phyloP scores from a whole-genome alignment of 768 basidiomycete genomes.

The Serendipita sp. region DNA sequence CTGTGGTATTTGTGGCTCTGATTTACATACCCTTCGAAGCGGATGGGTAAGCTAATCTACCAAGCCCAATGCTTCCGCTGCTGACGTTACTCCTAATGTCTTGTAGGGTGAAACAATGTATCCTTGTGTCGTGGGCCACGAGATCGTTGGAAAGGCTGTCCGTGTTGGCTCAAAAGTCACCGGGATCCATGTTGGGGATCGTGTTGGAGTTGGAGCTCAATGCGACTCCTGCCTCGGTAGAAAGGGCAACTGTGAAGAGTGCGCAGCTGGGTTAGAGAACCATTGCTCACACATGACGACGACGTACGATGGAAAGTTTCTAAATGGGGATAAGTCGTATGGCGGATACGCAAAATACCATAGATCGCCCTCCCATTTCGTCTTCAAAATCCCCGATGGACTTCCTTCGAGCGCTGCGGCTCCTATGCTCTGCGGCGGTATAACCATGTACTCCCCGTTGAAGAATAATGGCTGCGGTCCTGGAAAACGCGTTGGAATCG shows the following conservation, averaged over 20 bases:
- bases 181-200: conserved; percentile 39
- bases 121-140: conserved; percentile 25
- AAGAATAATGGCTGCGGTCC: conserved; percentile 36
- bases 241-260: conserved; percentile 23
- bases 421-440: conserved; percentile 47
- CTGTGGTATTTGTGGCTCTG: conserved; percentile 36
- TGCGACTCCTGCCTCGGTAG: conserved; percentile 31
- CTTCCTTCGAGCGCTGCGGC: conserved; percentile 38
- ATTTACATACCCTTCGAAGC: conserved; percentile 30
- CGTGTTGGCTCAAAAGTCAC: conserved; percentile 38
- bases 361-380: conserved; percentile 28
- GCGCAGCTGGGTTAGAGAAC: conserved; percentile 37
- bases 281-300: conserved; percentile 32
- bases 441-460: conserved; percentile 49
- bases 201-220: conserved; percentile 36
- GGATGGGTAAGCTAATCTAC: conserved; percentile 23
- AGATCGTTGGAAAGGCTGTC: conserved; percentile 38
- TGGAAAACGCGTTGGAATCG: conserved; percentile 47
- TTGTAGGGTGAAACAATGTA: not conserved
- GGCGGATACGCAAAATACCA: conserved; percentile 26
- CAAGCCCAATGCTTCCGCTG: no score
- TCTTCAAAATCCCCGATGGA: conserved; percentile 40
- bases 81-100: no score
- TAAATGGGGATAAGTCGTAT: conserved; percentile 25
- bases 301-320: conserved; percentile 29